Base-by-base conservation (phyloP, 352 stramenopile species). In the Phytophthora multivora region DNA sequence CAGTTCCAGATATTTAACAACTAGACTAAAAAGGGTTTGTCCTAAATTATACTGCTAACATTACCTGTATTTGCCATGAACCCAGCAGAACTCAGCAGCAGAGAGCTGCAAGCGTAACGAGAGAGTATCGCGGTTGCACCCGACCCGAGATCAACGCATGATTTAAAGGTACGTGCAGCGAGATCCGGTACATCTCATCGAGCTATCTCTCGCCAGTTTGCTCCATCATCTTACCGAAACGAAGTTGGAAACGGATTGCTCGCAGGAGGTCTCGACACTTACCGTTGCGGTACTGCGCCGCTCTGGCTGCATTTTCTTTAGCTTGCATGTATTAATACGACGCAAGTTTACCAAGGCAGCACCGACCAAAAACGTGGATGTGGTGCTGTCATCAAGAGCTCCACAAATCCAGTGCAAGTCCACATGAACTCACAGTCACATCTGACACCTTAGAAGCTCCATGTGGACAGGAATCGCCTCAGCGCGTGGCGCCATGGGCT, bases 131-230 rank as follows among this genome's bases (percentile, higher is more conserved):
- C 11, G 28, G 28, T 12, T 33, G 8, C 28, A 33, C 9, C 9
- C 35, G 19, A 33, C 9, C 9, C 35, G 19, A 41, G 38, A 28
- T 26, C 42, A 46, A 54, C 31, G 16, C 7, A 11, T 21, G 35
- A 42, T 55, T 31, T 39, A 12, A 33, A 33, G 11, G 28, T 33
- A 39, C 48, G 48, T 59, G 57, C 31, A 59, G 45, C 30, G 59
- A 68, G 16, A 63, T 58, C 48, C 19, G 16, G 26, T 40, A 28
- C 15, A 67, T 67, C 59, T 40, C 10, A 19, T 18, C n/a, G 28
- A 33, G n/a, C 33, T 46, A 67, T 63, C 43, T 67, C 51, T 63
- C 59, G n/a, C 58, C 42, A 61, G 51, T 51, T 45, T 66, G 8
- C 49, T 60, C 13, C 23, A 47, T 56, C 28, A 33, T 10, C 28